Conservation (phyloP, 2,329 filamentous ascomycete species). For the Sporothrix humicola region DNA sequence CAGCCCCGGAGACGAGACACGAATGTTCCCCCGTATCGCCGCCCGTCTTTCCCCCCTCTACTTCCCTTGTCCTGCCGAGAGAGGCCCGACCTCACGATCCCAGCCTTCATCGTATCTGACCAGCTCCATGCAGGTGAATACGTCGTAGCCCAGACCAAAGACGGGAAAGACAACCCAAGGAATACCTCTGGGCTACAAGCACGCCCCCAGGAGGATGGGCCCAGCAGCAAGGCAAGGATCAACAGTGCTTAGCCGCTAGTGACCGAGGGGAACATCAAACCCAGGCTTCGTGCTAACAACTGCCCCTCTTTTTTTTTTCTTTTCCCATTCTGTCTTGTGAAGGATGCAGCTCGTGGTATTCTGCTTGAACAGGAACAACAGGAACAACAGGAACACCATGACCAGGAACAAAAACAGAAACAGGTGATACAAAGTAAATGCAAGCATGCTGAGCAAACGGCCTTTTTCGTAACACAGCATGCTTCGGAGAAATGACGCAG, state of each 20-base stretch:
- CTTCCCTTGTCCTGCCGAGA: background rate
- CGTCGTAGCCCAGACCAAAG: background rate
- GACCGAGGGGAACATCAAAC: conserved; percentile 24
- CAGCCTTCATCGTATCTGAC: no score
- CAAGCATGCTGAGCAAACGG: background rate
- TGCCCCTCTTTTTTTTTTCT: conserved; percentile 13
- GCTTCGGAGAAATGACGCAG: background rate
- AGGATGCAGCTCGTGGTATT: background rate
- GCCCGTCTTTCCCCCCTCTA: background rate
- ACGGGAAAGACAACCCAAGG: background rate
- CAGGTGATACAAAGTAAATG: background rate
- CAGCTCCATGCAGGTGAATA: no score
- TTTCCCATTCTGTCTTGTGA: background rate
- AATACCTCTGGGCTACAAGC: background rate
- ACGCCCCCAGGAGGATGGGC: background rate
- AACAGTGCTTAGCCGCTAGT: conserved; percentile 26
- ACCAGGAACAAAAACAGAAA: no score
- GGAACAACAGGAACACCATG: no score
- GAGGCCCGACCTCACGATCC: conserved; percentile 7
- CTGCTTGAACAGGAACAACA: background rate
- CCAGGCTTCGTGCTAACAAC: background rate
- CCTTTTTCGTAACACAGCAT: background rate
- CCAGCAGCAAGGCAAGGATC: conserved; percentile 22
- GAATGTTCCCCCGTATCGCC: background rate
- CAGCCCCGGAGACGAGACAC: background rate